Evolutionary conservation across 768 basidiomycete genomes (phyloP), one percentile per base, ranked within the genome.

Genomic region (Tremella yokohamensis): DNA sequence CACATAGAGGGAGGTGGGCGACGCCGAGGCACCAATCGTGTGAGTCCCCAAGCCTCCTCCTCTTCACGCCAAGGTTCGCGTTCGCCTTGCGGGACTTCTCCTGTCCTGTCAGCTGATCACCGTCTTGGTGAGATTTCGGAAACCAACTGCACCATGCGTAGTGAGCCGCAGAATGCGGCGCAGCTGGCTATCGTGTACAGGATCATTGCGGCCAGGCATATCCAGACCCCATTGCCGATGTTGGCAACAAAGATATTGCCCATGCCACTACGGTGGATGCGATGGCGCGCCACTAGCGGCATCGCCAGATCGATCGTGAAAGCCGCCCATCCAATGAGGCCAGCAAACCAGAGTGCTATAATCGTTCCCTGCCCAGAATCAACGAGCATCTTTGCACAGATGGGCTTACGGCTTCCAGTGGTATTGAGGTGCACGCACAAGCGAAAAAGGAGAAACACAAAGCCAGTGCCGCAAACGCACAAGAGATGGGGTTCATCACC

Each of bases 161-260:
- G 29, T 34, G 29, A 34, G 6, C 29, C 29, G 29, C 29, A 34
- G 29, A 34, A 34, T 11, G 29, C 29, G 6, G 29, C 29, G 29
- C 29, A 34, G 29, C 29, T 34, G 6, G 29, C 29, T 4, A 34
- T 34, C 6, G 29, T 34, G 29, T 34, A 34, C 29, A 34, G 29
- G 29, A 34, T 34, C 29, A 34, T 34, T 11, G 29, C 68, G 4
- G 50, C 72, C n/a, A 73, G 40, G 16, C 63, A 62, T 0, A 73
- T 16, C 72, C 72, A 73, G 1, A 73, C 44, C n/a, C 60, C 70
- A 38, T 63, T 65, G 4, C 70, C 70, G 29, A 72, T 56, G 25
- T 64, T 60, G 0, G 60, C 68, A 1, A 39, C 49, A 18, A 62
- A 57, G 22, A 54, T 54, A 3, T 40, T 25, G 24, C 57, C 60